Conservation (phyloP, 73 alveolate species). For the Blepharisma japonicum region DNA sequence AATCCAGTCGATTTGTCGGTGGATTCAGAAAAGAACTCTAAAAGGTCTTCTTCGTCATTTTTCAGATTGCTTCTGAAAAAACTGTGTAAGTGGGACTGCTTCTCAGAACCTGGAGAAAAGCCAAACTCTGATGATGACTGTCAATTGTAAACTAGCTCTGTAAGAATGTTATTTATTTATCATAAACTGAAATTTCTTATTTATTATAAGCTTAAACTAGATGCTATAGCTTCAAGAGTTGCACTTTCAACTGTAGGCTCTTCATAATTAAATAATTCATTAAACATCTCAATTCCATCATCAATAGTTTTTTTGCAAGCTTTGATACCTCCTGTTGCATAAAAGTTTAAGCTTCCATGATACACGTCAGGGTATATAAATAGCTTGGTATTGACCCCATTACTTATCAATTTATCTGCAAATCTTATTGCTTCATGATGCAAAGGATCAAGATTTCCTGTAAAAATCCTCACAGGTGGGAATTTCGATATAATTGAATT, state of each 20-base stretch:
- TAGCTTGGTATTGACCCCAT: background rate
- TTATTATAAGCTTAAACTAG: no score
- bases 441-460: slow-evolving; percentile 71
- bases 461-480: slow-evolving; percentile 51
- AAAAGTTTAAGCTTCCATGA: slow-evolving; percentile 23
- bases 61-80: no score
- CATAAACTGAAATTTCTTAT: no score
- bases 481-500: slow-evolving; percentile 43
- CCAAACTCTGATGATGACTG: no score
- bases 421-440: slow-evolving; percentile 65
- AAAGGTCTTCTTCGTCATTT: no score
- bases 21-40: no score
- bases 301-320: background rate
- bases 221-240: no score
- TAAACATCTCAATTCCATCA: background rate
- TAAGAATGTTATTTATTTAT: no score
- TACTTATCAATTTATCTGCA: slow-evolving; percentile 46
- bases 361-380: background rate
- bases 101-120: no score
- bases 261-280: slow-evolving; percentile 13
- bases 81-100: no score
- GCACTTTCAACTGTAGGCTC: background rate
- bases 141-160: no score
- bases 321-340: slow-evolving; percentile 5
- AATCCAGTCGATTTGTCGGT: no score